Percentiles rank a stretch among this genome's conserved stretches.
phyloP scores from a whole-genome alignment of 1,139 yeast genomes.

The Yamadazyma siamensis region DNA sequence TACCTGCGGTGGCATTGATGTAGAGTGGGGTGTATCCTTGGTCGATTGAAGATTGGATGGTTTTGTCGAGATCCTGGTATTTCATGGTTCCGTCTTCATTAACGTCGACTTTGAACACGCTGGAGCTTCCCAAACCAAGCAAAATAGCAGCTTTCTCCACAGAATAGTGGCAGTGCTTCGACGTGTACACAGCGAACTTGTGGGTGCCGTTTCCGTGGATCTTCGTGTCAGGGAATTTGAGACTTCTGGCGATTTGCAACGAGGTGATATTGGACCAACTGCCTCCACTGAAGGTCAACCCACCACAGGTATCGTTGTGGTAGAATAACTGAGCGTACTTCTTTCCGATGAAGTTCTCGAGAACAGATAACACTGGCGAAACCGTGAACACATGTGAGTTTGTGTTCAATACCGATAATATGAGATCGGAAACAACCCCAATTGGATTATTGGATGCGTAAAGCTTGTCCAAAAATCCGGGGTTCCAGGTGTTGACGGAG shows the following conservation, averaged over 20 bases:
- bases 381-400: conserved; percentile 86
- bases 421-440: conserved; percentile 71
- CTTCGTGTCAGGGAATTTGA: conserved; percentile 68
- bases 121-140: conserved; percentile 64
- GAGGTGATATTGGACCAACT: conserved; percentile 84
- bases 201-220: conserved; percentile 50
- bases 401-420: conserved; percentile 71
- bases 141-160: conserved; percentile 81
- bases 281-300: conserved; percentile 84
- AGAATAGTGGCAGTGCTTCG: conserved; percentile 76
- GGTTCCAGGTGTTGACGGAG: conserved; percentile 85
- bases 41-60: conserved; percentile 40
- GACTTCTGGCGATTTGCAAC: conserved; percentile 71
- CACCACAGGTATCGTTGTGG: conserved; percentile 57
- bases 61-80: conserved; percentile 40
- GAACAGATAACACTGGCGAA: conserved; percentile 73
- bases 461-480: conserved; percentile 79
- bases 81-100: conserved; percentile 57
- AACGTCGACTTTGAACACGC: conserved; percentile 65
- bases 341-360: conserved; percentile 66
- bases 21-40: conserved; percentile 71
- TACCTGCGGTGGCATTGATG: conserved; percentile 83
- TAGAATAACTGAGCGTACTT: conserved; percentile 69
- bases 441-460: conserved; percentile 85
- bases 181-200: conserved; percentile 68